A percentile compares a stretch with the other conserved stretches of the same genome.
Conservation (phyloP, 2,329 filamentous ascomycete genomes). For the Mollisia scopiformis region DNA sequence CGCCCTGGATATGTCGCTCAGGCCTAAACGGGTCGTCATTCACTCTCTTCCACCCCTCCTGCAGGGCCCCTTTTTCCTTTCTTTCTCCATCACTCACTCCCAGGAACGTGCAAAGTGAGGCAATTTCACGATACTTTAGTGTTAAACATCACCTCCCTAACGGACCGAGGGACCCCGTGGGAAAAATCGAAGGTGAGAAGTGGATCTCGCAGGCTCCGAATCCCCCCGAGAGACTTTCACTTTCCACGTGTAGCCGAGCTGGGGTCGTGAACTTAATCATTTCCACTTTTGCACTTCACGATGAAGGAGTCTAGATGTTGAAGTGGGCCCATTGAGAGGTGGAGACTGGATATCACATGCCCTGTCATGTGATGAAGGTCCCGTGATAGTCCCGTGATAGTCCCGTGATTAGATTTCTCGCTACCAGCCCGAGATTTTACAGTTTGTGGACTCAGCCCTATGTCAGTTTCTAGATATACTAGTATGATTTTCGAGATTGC, state of each 20-base stretch:
- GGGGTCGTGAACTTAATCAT: neutral
- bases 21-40: conserved; percentile 16
- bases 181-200: conserved; percentile 1
- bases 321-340: neutral
- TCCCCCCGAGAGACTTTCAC: neutral
- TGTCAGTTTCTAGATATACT: too few species aligned
- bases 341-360: too few species aligned
- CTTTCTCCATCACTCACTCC: neutral
- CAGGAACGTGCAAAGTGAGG: neutral
- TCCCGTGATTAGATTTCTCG: neutral
- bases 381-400: neutral
- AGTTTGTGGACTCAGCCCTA: neutral
- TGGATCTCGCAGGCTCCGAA: too few species aligned
- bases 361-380: too few species aligned
- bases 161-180: conserved; percentile 14
- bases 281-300: neutral
- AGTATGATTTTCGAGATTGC: neutral
- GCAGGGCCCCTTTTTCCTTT: neutral
- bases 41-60: neutral
- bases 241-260: neutral
- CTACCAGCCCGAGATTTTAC: neutral
- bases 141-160: neutral
- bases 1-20: neutral
- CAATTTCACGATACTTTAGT: neutral
- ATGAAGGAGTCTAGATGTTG: neutral